Percentiles rank a stretch among this genome's conserved stretches.
Evolutionary conservation across 2,329 filamentous ascomycete species (phyloP).

Genomic region (Penicillium frequentans): DNA sequence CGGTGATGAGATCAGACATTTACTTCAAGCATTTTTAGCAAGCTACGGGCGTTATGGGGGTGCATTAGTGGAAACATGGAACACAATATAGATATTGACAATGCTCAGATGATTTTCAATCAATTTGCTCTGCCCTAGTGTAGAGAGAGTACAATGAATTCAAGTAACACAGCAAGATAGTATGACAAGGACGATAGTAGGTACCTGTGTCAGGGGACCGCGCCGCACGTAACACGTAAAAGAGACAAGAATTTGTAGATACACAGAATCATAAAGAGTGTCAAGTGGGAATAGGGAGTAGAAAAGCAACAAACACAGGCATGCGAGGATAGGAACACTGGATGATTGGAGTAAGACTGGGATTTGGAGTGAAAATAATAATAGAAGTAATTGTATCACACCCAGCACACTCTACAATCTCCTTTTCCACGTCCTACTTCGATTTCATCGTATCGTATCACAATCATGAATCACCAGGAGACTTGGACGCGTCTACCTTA

Average conservation of each 20-base stretch:
- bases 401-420: background rate
- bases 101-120: slow-evolving; percentile 9
- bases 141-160: background rate
- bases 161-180: slow-evolving; percentile 16
- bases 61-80: background rate
- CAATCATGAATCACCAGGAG: slow-evolving; percentile 25
- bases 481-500: slow-evolving; percentile 31
- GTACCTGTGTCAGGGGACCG: slow-evolving; percentile 14
- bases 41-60: background rate
- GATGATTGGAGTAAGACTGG: background rate
- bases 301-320: background rate
- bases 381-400: background rate
- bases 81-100: background rate
- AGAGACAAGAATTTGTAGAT: slow-evolving; percentile 21
- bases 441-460: slow-evolving; percentile 18
- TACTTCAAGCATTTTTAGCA: background rate
- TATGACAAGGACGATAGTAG: slow-evolving; percentile 23
- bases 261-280: slow-evolving; percentile 25
- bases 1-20: slow-evolving; percentile 23
- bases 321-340: background rate
- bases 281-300: slow-evolving; percentile 9
- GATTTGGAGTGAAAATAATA: background rate
- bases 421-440: background rate
- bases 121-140: slow-evolving; percentile 16
- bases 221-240: slow-evolving; percentile 5